Percentiles rank a stretch among this genome's conserved stretches.
phyloP scores from a whole-genome alignment of 495 filamentous ascomycete genomes.

The Lasiosphaeria miniovina region DNA sequence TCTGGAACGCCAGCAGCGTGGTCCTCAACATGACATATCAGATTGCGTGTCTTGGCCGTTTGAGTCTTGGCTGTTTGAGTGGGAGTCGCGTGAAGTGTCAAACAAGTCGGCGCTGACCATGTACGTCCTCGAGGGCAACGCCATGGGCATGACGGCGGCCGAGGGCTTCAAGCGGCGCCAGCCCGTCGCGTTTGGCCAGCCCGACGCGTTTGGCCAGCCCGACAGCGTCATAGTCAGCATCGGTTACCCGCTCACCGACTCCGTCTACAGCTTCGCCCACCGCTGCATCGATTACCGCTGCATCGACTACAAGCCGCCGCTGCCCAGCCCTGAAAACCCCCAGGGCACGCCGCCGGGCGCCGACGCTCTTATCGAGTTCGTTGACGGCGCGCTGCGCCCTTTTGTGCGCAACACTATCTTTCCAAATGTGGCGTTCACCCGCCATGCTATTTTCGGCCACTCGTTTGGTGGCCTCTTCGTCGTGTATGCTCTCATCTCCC shows the following conservation, averaged over 20 bases:
- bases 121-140: constrained; percentile 30
- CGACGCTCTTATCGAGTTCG: constrained; percentile 18
- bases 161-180: constrained; percentile 24
- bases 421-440: constrained; percentile 17
- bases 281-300: constrained; percentile 20
- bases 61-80: constrained; percentile 19
- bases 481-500: constrained; percentile 13
- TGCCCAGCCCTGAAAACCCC: not conserved
- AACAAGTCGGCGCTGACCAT: constrained; percentile 19
- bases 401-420: constrained; percentile 19
- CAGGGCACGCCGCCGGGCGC: constrained; percentile 8
- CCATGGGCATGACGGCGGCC: constrained; percentile 22
- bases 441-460: constrained; percentile 24
- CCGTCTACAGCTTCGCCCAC: constrained; percentile 17
- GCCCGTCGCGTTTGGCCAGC: constrained; percentile 13
- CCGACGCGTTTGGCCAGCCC: constrained; percentile 18
- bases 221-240: constrained; percentile 27
- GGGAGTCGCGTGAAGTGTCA: constrained; percentile 6
- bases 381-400: constrained; percentile 16
- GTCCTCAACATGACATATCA: constrained; percentile 19
- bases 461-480: constrained; percentile 23
- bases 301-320: constrained; percentile 19
- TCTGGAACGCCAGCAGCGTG: constrained; percentile 19
- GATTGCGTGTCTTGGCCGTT: constrained; percentile 21
- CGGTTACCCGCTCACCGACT: constrained; percentile 26